Evolutionary conservation across 129 eudicot genomes (phyloP).

Genomic region (Calendula officinalis): DNA sequence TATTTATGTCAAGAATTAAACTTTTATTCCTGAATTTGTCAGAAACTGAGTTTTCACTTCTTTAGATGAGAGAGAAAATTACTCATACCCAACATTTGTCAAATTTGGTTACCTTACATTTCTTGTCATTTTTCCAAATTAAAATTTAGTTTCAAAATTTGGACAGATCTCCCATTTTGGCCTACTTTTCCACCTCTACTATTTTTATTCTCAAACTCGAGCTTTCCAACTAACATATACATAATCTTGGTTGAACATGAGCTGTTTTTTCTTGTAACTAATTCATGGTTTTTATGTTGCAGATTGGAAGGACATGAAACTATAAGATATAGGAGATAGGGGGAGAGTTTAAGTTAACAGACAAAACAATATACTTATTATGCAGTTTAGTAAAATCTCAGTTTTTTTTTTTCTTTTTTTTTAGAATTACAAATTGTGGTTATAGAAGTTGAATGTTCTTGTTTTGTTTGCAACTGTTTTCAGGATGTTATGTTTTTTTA

Average conservation of each 20-base stretch:
- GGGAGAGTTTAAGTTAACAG: constrained; percentile 23
- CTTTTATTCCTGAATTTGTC: no score
- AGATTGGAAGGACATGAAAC: constrained; percentile 19
- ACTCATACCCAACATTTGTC: no score
- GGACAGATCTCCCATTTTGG: background rate
- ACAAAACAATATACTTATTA: constrained; percentile 21
- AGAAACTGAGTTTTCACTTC: no score
- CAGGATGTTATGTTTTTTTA: constrained; percentile 9
- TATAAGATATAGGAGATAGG: constrained; percentile 21
- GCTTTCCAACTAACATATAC: background rate
- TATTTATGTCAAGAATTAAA: no score
- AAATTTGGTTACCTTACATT: no score
- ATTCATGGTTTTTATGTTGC: constrained; percentile 5
- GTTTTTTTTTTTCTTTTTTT: background rate
- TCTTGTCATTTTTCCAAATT: no score
- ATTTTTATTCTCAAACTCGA: background rate
- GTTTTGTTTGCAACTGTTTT: constrained; percentile 13
- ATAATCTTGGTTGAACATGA: background rate
- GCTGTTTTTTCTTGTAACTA: background rate
- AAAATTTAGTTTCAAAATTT: background rate
- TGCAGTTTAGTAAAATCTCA: constrained; percentile 20
- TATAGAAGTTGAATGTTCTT: constrained; percentile 12
- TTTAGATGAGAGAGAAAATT: no score
- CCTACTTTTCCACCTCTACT: background rate
- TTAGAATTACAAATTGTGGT: constrained; percentile 14